Evolutionary conservation across 2,329 filamentous ascomycete genomes (phyloP), one percentile per base, ranked within the genome.

Genomic region (Phyllosticta paracitricarpa): DNA sequence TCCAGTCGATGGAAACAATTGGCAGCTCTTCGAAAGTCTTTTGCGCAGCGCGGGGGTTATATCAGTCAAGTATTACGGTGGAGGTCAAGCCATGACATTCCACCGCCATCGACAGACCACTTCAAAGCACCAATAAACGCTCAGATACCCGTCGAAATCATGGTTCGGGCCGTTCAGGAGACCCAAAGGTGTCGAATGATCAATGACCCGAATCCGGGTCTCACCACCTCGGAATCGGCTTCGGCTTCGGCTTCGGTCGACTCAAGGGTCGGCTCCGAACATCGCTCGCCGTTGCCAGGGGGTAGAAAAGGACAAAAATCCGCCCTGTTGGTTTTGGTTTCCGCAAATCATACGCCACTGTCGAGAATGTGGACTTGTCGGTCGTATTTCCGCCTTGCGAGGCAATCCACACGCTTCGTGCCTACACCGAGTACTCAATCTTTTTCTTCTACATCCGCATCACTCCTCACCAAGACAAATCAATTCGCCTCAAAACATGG

Each of bases 221-320:
- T 60, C 58, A 54, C 53, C 53, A 30, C 35, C 30, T 60, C 58
- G 58, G 58, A 14, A 54, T 59, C 58, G 58, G 58, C 48, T 48
- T 56, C 58, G 58, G 58, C 35, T 51, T 60, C 58, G 58, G 58
- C 33, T 17, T 30, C 33, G 33, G 33, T 12, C 8, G 33, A 40
- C 14, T 40, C 33, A 40, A 10, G 33, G 14, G 33, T 40, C 33
- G 33, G 14, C 33, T 8, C 33, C 10, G 10, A 17, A 12, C 33
- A 40, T 40, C 33, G 28, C 28, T 30, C 28, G 28, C 28, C 4
- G 28, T 2, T 30, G 28, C 9, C 4, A 30, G 28, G 28, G 2
- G 28, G 28, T 40, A 40, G 8, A 56, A 33, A n/a, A 25, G 17
- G 14, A 19, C 51, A 25, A 33, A 17, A 24, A 51, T 30, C n/a